Conservation (phyloP, 192 early-diverging fungal species). For the Coemansia pectinata region DNA sequence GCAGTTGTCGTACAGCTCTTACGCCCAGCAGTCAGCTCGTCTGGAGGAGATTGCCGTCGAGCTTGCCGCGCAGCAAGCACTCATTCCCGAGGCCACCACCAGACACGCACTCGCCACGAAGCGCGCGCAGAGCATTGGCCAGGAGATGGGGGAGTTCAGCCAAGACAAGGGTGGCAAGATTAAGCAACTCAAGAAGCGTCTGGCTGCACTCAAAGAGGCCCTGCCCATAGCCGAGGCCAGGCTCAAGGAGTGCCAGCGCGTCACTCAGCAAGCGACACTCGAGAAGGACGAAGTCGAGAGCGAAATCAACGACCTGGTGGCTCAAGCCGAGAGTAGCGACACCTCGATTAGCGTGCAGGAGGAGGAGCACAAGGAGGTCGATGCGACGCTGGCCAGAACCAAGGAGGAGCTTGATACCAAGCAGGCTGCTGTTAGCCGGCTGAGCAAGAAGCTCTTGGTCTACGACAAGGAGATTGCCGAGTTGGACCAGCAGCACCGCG, state of each 20-base stretch:
- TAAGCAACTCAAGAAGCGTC: conserved; percentile 75
- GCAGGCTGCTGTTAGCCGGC: conserved; percentile 60
- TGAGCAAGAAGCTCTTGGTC: conserved; percentile 66
- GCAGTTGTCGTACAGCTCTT: conserved; percentile 73
- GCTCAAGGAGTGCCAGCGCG: conserved; percentile 46
- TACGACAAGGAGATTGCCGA: conserved; percentile 80
- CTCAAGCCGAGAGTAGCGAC: conserved; percentile 32
- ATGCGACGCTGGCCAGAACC: conserved; percentile 46
- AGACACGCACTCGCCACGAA: conserved; percentile 55
- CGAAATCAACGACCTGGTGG: conserved; percentile 33
- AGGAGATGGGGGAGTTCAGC: conserved; percentile 90
- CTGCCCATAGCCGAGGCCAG: conserved; percentile 57
- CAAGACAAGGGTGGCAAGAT: conserved; percentile 87
- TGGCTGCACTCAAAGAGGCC: conserved; percentile 64
- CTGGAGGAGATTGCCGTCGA: conserved; percentile 38
- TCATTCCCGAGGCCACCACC: conserved; percentile 57
- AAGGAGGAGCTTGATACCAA: conserved; percentile 56
- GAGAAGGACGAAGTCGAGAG: conserved; percentile 52
- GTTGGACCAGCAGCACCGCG: conserved; percentile 65
- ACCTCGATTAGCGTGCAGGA: conserved; percentile 49
- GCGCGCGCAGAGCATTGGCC: conserved; percentile 66
- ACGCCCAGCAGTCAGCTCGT: conserved; percentile 63
- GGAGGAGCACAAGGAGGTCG: conserved; percentile 53
- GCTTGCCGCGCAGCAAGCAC: conserved; percentile 58
- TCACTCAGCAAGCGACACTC: conserved; percentile 41